These are phyloP conservation scores for Vachellia collinsii DNA, from an alignment of 306 rosid species.

Conservation along the genomic window DNA sequence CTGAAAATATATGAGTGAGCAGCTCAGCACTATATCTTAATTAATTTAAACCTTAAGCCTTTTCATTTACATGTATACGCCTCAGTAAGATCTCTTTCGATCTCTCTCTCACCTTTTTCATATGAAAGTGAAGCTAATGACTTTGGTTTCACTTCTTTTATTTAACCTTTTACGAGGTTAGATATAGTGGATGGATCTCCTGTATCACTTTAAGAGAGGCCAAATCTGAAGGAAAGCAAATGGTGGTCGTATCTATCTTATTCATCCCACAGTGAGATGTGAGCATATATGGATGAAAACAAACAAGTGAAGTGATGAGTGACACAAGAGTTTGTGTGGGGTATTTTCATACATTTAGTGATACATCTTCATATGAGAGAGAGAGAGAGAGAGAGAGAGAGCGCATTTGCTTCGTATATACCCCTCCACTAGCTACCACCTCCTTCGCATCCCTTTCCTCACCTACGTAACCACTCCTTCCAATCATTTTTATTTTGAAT, in stretches of 20 bases:
- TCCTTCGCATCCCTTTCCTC: neutral
- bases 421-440: conserved; percentile 1
- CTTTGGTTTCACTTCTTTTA: no score
- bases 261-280: neutral
- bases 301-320: conserved; percentile 6
- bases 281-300: neutral
- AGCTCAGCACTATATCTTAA: no score
- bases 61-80: no score
- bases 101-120: no score
- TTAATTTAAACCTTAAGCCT: no score
- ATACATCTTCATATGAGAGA: neutral
- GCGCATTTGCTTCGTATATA: no score
- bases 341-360: no score
- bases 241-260: neutral
- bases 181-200: neutral
- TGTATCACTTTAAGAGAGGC: neutral
- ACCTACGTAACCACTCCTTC: conserved; percentile 6
- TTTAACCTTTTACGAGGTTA: no score
- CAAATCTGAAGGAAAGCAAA: neutral
- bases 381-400: neutral
- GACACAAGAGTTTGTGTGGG: conserved; percentile 10
- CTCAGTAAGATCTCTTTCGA: no score
- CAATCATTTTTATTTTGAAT: neutral
- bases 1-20: no score
- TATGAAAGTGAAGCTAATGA: no score